Conservation (phyloP, 352 stramenopile species). For the Elongisporangium senticosum region DNA sequence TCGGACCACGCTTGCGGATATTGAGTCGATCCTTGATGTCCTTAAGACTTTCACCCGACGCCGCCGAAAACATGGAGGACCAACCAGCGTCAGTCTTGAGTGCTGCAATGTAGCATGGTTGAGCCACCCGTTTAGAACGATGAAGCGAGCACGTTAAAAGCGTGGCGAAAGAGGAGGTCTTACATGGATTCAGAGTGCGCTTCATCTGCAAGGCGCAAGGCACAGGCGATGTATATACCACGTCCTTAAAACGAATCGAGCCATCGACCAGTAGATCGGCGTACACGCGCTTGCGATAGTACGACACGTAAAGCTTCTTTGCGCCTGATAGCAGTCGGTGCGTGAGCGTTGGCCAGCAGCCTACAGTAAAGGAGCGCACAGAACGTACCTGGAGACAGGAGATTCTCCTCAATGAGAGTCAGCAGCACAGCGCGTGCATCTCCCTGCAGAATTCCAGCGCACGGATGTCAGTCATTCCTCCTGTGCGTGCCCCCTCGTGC, state of each 20-base stretch:
- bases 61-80: conserved; percentile 71
- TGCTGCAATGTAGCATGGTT: conserved; percentile 10
- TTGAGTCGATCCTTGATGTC: conserved; percentile 75
- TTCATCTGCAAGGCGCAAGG: conserved; percentile 78
- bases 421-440: conserved; percentile 58
- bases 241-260: conserved; percentile 73
- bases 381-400: conserved; percentile 41
- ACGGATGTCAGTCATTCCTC: background rate
- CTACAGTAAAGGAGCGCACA: background rate
- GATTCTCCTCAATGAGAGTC: conserved; percentile 66
- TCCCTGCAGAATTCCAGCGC: conserved; percentile 18
- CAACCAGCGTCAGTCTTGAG: conserved; percentile 77
- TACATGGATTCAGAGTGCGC: conserved; percentile 71
- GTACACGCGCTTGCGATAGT: conserved; percentile 78
- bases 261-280: conserved; percentile 67
- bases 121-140: background rate
- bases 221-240: conserved; percentile 68
- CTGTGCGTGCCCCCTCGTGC: background rate
- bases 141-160: background rate
- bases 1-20: conserved; percentile 62
- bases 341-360: background rate
- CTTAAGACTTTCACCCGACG: conserved; percentile 65
- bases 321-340: conserved; percentile 16
- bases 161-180: conserved; percentile 4
- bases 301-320: conserved; percentile 78